A percentile compares a stretch with the other conserved stretches of the same genome.
These are phyloP conservation scores for Fraxinus americana DNA, from an alignment of 257 asterid species.

Conservation along the genomic window DNA sequence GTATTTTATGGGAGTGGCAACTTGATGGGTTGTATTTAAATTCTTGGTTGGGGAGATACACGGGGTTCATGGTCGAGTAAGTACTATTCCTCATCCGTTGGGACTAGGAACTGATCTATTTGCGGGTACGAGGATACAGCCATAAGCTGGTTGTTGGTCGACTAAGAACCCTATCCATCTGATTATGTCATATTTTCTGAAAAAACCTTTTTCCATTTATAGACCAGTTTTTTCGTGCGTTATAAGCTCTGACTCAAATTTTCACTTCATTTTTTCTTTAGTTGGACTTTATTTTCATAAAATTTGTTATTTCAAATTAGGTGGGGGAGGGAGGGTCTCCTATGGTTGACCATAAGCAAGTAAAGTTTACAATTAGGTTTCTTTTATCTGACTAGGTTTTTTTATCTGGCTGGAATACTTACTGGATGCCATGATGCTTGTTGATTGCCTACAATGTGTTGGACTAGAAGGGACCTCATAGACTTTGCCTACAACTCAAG, in stretches of 20 bases:
- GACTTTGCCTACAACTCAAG: not conserved
- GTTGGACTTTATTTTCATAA: constrained; percentile 8
- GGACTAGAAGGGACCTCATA: not conserved
- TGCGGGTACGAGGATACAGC: not conserved
- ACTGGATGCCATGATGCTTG: not conserved
- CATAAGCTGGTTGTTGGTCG: not conserved
- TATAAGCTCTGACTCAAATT: not conserved
- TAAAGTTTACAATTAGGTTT: not conserved
- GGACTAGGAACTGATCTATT: not conserved
- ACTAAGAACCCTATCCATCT: not conserved
- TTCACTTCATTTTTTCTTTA: not conserved
- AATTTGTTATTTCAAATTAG: not conserved
- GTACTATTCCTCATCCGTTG: not conserved
- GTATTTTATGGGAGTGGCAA: not conserved
- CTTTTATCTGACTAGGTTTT: not conserved
- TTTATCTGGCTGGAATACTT: not conserved
- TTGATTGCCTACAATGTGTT: not conserved
- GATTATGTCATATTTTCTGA: not conserved
- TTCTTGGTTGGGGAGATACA: not conserved
- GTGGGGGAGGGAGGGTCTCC: not conserved
- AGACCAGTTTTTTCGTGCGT: not conserved
- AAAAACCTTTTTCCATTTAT: not conserved
- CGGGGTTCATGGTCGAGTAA: not conserved
- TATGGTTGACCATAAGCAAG: not conserved
- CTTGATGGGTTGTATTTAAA: not conserved